Conservation (phyloP, 495 filamentous ascomycete genomes). For the Daldinia decipiens region DNA sequence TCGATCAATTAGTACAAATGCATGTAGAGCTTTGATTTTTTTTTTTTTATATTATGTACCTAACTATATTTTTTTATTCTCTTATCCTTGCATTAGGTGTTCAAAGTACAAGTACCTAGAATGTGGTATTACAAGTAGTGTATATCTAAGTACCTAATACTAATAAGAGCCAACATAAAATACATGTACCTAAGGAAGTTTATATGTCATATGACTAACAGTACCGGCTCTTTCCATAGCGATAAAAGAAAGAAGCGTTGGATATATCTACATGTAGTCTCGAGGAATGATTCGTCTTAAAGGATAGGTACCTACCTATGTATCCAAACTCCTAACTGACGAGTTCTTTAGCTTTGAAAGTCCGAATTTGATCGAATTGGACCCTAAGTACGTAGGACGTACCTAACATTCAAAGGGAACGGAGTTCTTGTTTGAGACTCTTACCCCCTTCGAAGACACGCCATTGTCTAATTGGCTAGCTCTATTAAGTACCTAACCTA, state of each 20-base stretch:
- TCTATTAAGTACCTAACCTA: too few species aligned
- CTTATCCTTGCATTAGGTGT: slow-evolving; percentile 21
- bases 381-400: too few species aligned
- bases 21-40: slow-evolving; percentile 26
- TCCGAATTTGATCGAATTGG: too few species aligned
- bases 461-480: background rate
- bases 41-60: slow-evolving; percentile 28
- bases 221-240: background rate
- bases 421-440: background rate
- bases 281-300: background rate
- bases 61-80: background rate
- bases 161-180: background rate
- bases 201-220: background rate
- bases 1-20: slow-evolving; percentile 15
- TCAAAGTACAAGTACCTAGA: background rate
- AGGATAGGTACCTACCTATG: background rate
- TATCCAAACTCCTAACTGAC: background rate
- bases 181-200: too few species aligned
- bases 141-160: background rate
- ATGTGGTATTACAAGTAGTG: background rate
- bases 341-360: background rate
- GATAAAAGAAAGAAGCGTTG: background rate
- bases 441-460: background rate
- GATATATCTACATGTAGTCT: background rate
- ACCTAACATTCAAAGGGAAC: too few species aligned